A percentile compares a stretch with the other conserved stretches of the same genome.
phyloP scores from a whole-genome alignment of 2,329 filamentous ascomycete genomes.

The Ascochyta clinopodiicola region DNA sequence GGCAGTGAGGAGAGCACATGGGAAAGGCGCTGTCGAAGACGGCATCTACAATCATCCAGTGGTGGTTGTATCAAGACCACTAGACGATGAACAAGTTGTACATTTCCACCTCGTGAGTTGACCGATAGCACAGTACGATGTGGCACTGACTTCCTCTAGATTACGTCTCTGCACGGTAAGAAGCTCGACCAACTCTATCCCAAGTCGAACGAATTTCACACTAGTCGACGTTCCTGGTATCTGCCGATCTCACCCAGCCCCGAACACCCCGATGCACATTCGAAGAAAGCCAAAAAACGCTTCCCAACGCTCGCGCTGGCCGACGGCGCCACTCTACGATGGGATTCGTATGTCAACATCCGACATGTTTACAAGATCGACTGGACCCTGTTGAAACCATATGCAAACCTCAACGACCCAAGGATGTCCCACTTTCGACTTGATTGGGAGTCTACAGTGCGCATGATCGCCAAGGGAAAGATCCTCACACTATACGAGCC shows the following conservation, averaged over 20 bases:
- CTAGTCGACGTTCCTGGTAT: conserved; percentile 41
- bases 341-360: conserved; percentile 46
- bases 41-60: conserved; percentile 45
- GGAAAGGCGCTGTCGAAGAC: conserved; percentile 42
- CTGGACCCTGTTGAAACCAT: conserved; percentile 34
- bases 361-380: conserved; percentile 44
- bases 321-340: conserved; percentile 31
- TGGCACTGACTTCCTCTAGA: conserved; percentile 30
- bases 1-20: conserved; percentile 37
- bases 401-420: conserved; percentile 35
- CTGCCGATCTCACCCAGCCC: conserved; percentile 43
- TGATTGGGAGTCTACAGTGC: conserved; percentile 34
- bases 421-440: conserved; percentile 25
- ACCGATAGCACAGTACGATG: neutral
- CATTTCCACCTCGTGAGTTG: conserved; percentile 46
- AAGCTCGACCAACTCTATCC: conserved; percentile 41
- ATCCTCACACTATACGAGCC: conserved; percentile 37
- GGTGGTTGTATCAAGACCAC: conserved; percentile 42
- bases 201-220: conserved; percentile 42
- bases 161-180: conserved; percentile 45
- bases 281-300: conserved; percentile 41
- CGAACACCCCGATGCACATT: conserved; percentile 40
- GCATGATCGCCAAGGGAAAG: conserved; percentile 36
- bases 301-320: conserved; percentile 39
- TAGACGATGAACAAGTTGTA: conserved; percentile 29